Percentiles rank a stretch among this genome's conserved stretches.
These are phyloP conservation scores for Russula foetens DNA, from an alignment of 768 basidiomycete species.

Conservation along the genomic window DNA sequence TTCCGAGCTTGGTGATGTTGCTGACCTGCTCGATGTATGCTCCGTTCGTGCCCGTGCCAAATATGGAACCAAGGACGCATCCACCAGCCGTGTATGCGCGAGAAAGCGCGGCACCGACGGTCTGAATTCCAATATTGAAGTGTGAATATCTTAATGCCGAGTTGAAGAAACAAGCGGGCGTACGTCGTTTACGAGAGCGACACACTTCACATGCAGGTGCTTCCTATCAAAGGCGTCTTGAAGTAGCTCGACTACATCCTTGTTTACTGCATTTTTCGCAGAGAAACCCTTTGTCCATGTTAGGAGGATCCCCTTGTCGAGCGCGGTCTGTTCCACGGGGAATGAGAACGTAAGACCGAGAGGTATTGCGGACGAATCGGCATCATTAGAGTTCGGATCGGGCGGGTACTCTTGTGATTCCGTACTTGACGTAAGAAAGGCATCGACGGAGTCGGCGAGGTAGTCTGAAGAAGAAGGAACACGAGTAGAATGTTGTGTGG, in stretches of 20 bases:
- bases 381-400: slow-evolving; percentile 29
- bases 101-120: slow-evolving; percentile 90
- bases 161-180: slow-evolving; percentile 25
- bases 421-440: slow-evolving; percentile 70
- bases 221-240: slow-evolving; percentile 91
- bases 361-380: slow-evolving; percentile 33
- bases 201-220: slow-evolving; percentile 85
- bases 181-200: slow-evolving; percentile 92
- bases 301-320: slow-evolving; percentile 82
- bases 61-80: slow-evolving; percentile 84
- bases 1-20: slow-evolving; percentile 78
- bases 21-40: slow-evolving; percentile 88
- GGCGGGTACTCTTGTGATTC: background rate
- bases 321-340: slow-evolving; percentile 94
- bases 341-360: slow-evolving; percentile 96
- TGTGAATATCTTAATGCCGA: background rate
- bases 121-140: slow-evolving; percentile 38
- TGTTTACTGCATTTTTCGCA: slow-evolving; percentile 83
- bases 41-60: slow-evolving; percentile 98
- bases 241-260: slow-evolving; percentile 82
- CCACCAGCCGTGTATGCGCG: slow-evolving; percentile 91
- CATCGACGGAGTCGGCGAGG: slow-evolving; percentile 93
- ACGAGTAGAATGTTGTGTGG: background rate
- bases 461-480: slow-evolving; percentile 54
- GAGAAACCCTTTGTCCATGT: slow-evolving; percentile 96